A percentile compares a stretch with the other conserved stretches of the same genome.
Conservation (phyloP, 2,329 filamentous ascomycete genomes). For the Cladorrhinum sp. region DNA sequence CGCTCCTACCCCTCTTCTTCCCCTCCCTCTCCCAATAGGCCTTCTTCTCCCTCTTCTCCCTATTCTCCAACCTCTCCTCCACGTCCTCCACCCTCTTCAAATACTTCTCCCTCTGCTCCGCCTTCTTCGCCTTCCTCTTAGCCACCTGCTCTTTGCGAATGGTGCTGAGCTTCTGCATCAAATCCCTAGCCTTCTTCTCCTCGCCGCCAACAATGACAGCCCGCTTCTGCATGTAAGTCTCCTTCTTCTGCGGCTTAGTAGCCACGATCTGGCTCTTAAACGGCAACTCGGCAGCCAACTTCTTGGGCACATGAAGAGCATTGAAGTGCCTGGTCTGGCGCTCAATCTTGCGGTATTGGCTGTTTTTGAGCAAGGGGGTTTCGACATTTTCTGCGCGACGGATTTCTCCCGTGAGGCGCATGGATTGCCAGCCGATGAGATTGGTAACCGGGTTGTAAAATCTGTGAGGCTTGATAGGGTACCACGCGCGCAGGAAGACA, state of each 20-base stretch:
- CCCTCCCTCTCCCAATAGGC: slow-evolving; percentile 93
- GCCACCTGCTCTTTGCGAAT: slow-evolving; percentile 86
- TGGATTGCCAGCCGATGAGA: slow-evolving; percentile 85
- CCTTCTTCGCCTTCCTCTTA: slow-evolving; percentile 80
- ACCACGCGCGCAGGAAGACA: slow-evolving; percentile 95
- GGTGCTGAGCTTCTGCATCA: slow-evolving; percentile 91
- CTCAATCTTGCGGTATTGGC: slow-evolving; percentile 71
- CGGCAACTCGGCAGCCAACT: slow-evolving; percentile 78
- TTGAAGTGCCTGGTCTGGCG: slow-evolving; percentile 73
- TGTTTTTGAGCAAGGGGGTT: slow-evolving; percentile 80
- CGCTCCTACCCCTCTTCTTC: slow-evolving; percentile 55
- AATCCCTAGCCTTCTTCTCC: slow-evolving; percentile 81
- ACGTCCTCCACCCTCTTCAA: slow-evolving; percentile 78
- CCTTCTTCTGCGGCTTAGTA: slow-evolving; percentile 73
- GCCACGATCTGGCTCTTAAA: slow-evolving; percentile 87
- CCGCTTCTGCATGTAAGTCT: slow-evolving; percentile 92
- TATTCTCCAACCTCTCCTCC: slow-evolving; percentile 77
- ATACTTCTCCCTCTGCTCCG: slow-evolving; percentile 78
- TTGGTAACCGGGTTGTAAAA: slow-evolving; percentile 98
- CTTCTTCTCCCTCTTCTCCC: slow-evolving; percentile 88
- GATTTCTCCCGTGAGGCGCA: slow-evolving; percentile 92
- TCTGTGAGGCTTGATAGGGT: slow-evolving; percentile 87
- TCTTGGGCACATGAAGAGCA: slow-evolving; percentile 70
- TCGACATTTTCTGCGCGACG: slow-evolving; percentile 71
- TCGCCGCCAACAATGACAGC: slow-evolving; percentile 83